Evolutionary conservation across 2,329 filamentous ascomycete genomes (phyloP).

Genomic region (Fusarium sublunatum): DNA sequence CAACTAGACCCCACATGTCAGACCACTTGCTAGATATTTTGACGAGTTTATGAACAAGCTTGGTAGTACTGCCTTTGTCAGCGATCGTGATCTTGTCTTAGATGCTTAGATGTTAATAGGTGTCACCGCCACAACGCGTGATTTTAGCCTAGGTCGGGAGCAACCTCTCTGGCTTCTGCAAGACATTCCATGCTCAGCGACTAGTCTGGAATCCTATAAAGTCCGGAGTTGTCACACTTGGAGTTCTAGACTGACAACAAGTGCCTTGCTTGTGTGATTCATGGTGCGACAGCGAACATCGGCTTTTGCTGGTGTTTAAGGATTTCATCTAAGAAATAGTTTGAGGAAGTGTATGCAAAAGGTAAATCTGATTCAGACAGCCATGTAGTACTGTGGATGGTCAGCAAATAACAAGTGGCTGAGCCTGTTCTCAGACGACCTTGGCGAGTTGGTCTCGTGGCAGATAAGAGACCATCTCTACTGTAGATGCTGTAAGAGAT

Average conservation of each 20-base stretch:
- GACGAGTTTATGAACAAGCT: slow-evolving; percentile 14
- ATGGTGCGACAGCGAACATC: slow-evolving; percentile 7
- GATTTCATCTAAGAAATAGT: slow-evolving; percentile 1
- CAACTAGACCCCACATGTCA: background rate
- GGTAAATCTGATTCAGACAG: background rate
- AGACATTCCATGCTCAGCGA: slow-evolving; percentile 11
- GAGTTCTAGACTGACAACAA: slow-evolving; percentile 1
- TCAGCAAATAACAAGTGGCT: background rate
- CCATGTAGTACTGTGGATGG: background rate
- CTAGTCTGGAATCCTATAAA: slow-evolving; percentile 20
- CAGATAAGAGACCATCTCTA: background rate
- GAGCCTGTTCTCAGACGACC: background rate
- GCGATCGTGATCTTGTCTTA: slow-evolving; percentile 19
- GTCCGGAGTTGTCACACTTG: slow-evolving; percentile 27
- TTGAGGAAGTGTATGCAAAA: background rate
- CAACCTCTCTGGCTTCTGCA: slow-evolving; percentile 7
- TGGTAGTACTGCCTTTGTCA: background rate
- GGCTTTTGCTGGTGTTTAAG: slow-evolving; percentile 5
- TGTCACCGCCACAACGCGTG: slow-evolving; percentile 5
- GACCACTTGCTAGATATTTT: slow-evolving; percentile 16
- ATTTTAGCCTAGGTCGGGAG: slow-evolving; percentile 17
- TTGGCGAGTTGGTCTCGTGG: slow-evolving; percentile 1
- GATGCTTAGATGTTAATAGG: background rate
- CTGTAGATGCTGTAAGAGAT: background rate
- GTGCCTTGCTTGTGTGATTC: slow-evolving; percentile 15